phyloP scores from a whole-genome alignment of 2,329 filamentous ascomycete genomes.

The Grosmannia clavigera region DNA sequence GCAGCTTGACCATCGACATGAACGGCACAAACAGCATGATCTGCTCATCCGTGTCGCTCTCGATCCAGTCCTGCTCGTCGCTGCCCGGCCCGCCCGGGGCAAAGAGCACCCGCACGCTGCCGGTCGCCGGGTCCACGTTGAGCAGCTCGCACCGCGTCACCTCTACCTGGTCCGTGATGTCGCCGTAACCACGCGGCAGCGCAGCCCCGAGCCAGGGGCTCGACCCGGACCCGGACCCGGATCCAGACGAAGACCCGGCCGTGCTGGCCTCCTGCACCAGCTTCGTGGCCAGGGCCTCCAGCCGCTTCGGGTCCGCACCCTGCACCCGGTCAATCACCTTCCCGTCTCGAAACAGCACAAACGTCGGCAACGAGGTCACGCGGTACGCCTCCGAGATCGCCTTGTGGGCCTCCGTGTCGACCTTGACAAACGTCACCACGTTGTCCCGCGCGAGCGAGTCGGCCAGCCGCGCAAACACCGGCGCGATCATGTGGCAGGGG shows the following conservation, averaged over 20 bases:
- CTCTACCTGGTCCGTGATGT: constrained; percentile 76
- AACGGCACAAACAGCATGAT: constrained; percentile 88
- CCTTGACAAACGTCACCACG: constrained; percentile 71
- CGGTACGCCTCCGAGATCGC: constrained; percentile 62
- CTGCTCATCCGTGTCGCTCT: constrained; percentile 96
- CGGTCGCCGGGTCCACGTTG: constrained; percentile 71
- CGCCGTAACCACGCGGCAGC: constrained; percentile 67
- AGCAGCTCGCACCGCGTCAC: constrained; percentile 69
- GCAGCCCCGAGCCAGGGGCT: constrained; percentile 58
- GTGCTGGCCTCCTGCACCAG: constrained; percentile 50
- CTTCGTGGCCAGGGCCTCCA: constrained; percentile 60
- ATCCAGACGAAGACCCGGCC: constrained; percentile 20
- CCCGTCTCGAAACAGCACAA: constrained; percentile 72
- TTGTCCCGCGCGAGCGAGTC: constrained; percentile 56
- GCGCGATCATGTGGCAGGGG: constrained; percentile 73
- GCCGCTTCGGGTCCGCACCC: constrained; percentile 60
- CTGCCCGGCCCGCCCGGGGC: constrained; percentile 51
- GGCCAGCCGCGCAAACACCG: constrained; percentile 69
- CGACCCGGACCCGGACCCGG: constrained; percentile 13
- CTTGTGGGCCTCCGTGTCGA: constrained; percentile 43
- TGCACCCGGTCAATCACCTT: constrained; percentile 54
- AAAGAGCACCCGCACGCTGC: constrained; percentile 62
- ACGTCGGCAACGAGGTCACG: constrained; percentile 75
- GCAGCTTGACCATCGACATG: constrained; percentile 75
- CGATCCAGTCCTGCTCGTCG: constrained; percentile 68